Conservation (phyloP, 1,284 basidiomycete genomes). For the Vanrija sp. region DNA sequence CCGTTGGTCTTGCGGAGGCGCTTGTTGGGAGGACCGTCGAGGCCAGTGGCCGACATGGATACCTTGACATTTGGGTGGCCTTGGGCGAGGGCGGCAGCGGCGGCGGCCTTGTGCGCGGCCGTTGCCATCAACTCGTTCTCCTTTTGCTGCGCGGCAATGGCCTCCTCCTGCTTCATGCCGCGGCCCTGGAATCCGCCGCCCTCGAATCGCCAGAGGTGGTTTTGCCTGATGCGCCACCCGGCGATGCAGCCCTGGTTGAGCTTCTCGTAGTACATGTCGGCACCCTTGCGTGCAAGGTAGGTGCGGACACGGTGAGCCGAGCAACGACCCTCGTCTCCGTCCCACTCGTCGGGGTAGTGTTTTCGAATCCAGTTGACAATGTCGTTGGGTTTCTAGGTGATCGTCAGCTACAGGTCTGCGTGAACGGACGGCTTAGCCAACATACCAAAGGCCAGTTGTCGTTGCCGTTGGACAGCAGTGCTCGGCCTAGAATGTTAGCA, state of each 20-base stretch:
- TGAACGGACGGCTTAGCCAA: neutral
- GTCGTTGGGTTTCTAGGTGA: slow-evolving; percentile 46
- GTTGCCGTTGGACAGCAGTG: slow-evolving; percentile 43
- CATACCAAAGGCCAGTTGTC: slow-evolving; percentile 48
- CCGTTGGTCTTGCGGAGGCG: slow-evolving; percentile 20
- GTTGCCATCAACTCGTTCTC: slow-evolving; percentile 40
- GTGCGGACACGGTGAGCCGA: slow-evolving; percentile 46
- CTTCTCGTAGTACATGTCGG: slow-evolving; percentile 50
- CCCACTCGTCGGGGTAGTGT: slow-evolving; percentile 47
- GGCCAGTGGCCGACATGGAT: slow-evolving; percentile 25
- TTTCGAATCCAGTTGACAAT: slow-evolving; percentile 48
- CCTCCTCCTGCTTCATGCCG: slow-evolving; percentile 49
- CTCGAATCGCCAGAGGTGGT: slow-evolving; percentile 47
- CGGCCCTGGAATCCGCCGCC: slow-evolving; percentile 47
- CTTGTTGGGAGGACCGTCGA: slow-evolving; percentile 13
- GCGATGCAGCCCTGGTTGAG: slow-evolving; percentile 44
- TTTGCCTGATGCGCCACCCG: slow-evolving; percentile 46
- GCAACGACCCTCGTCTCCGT: slow-evolving; percentile 47
- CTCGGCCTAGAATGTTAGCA: slow-evolving; percentile 26
- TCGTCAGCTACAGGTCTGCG: neutral
- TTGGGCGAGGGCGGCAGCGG: slow-evolving; percentile 42
- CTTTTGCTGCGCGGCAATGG: slow-evolving; percentile 37
- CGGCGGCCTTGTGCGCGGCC: slow-evolving; percentile 42
- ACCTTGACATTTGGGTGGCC: slow-evolving; percentile 46
- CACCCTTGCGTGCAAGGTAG: slow-evolving; percentile 46